Base-by-base conservation (phyloP, 2,329 filamentous ascomycete genomes). In the Sarocladium kiliense region DNA sequence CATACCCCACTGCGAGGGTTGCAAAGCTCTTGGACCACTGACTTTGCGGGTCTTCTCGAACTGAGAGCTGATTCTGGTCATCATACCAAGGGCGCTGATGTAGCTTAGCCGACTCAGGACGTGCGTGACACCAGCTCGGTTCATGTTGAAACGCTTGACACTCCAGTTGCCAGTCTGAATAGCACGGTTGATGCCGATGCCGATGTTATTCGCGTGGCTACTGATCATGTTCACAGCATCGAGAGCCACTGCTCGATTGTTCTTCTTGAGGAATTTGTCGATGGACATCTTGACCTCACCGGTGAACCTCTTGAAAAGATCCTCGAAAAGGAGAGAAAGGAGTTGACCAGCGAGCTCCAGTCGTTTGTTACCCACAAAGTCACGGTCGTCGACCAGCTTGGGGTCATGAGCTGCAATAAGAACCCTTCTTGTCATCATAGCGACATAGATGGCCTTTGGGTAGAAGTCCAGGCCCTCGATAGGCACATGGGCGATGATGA, bases 21-120 rank as follows among this genome's bases (percentile, higher is more conserved):
- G 94, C 50, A 99, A 78, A 18, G 95, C 94, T 81, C 94, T 87
- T 64, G 95, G 94, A 61, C 95, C 95, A 66, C 87, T 92, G 58
- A 99, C 92, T 72, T 99, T 99, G 63, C 94, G 79, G 2, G 94
- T 97, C 79, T 99, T 99, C 69, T 99, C 94, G 66, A 99, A 99
- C 74, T 99, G 94, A 80, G 89, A 95, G 70, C 88, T 94, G 65
- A 99, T 97, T 70, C 94, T 83, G 14, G 94, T 99, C 94, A 99
- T 99, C 95, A 99, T 99, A 59, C 95, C 95, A 26, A 99, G 82
- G 26, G 94, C 94, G 59, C 88, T 89, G 69, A 99, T 97, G 67
- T 97, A 99, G 71, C 93, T 97, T 55, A 99, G 78, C 60, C 94
- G 85, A 72, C 93, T 97, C 50, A 99, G 78, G 39, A 99, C 91